phyloP scores from a whole-genome alignment of 1,284 basidiomycete genomes.

The Blastosporella zonata region DNA sequence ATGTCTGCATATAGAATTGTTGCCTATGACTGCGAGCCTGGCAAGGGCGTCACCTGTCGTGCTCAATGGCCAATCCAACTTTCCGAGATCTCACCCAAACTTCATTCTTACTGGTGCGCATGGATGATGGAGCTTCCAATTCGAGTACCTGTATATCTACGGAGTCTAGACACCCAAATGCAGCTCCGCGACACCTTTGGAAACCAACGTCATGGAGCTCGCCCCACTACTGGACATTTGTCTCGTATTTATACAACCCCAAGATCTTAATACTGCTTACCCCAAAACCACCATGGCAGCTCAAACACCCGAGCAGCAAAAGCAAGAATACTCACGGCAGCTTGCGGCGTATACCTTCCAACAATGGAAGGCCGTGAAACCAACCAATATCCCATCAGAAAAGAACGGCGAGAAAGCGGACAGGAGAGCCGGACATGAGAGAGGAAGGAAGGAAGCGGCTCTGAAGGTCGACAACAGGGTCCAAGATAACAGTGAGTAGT shows the following conservation, averaged over 20 bases:
- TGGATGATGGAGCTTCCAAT: too few species aligned
- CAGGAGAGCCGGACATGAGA: neutral
- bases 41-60: too few species aligned
- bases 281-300: slow-evolving; percentile 23
- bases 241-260: slow-evolving; percentile 7
- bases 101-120: too few species aligned
- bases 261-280: too few species aligned
- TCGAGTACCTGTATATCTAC: too few species aligned
- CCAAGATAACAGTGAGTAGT: neutral
- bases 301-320: slow-evolving; percentile 43
- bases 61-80: too few species aligned
- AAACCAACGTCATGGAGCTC: neutral
- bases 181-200: neutral
- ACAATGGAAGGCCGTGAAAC: slow-evolving; percentile 45
- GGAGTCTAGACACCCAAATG: too few species aligned
- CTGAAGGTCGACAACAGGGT: neutral
- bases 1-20: too few species aligned
- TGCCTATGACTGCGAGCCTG: too few species aligned
- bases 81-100: too few species aligned
- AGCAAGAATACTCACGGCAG: slow-evolving; percentile 51
- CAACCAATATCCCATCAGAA: slow-evolving; percentile 1
- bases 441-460: neutral
- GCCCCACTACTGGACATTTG: neutral
- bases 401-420: slow-evolving; percentile 6
- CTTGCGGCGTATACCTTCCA: slow-evolving; percentile 56